Evolutionary conservation across 306 rosid genomes (phyloP), one percentile per base, ranked within the genome.

Genomic region (Rosa rugosa): DNA sequence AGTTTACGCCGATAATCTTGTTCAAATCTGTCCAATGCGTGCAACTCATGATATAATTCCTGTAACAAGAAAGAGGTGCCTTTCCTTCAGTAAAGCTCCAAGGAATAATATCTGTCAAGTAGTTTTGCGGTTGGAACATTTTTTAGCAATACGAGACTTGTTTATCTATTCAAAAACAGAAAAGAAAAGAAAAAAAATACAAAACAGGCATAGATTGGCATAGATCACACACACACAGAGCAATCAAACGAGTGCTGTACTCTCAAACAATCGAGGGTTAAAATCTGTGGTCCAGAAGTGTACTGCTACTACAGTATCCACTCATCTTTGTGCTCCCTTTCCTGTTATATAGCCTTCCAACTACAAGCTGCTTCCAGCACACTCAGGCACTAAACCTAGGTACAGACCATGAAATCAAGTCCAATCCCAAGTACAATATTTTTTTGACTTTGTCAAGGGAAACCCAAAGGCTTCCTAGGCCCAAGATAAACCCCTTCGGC

Each of bases 21-120:
- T 84, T 93, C 98, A 88, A 89, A 96, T 86, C 99, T 90, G 80
- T 96, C 99, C 79, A 96, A 87, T 81, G 99, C 94, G 71, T 96
- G 96, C 79, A 90, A 86, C 83, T 93, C 99, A 80, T 96, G 99
- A 86, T 93, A 96, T 83, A 96, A 85, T 82, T 96, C 99, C 99
- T 96, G 90, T 44, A 83, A 46, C 76, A 73, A 79, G 69, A 60
- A 83, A 77, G 46, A 67, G 51, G 77, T 49, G 57, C 46, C 50
- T 72, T 68, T 41, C 71, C 65, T 54, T 80, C 77, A 77, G 77
- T 65, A 70, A 71, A 64, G 64, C 44, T 71, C 83, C 36, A 66
- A 76, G 57, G 54, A 31, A 80, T 27, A 36, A 23, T 47, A 62
- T 64, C 4, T 45, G 45, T 59, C 57, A 73, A 76, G 53, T 65